These are phyloP conservation scores for Phyllosticta capitalensis DNA, from an alignment of 2,329 filamentous ascomycete species.

Conservation along the genomic window DNA sequence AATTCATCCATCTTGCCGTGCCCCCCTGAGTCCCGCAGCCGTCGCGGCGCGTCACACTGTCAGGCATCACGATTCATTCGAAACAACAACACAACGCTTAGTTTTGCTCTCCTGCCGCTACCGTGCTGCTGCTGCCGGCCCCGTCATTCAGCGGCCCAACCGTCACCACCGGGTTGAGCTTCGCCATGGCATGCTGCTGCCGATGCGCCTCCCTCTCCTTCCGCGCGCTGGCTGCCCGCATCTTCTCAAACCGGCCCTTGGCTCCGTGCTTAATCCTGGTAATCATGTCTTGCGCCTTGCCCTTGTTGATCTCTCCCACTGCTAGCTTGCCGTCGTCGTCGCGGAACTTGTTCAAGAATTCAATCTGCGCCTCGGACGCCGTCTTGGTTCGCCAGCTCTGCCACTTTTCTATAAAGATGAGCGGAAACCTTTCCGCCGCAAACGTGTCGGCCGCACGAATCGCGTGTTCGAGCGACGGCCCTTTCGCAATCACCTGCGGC, in stretches of 20 bases:
- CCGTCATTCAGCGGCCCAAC: slow-evolving; percentile 4
- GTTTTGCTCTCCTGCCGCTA: background rate
- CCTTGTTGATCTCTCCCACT: slow-evolving; percentile 57
- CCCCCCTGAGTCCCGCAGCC: background rate
- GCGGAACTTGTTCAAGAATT: slow-evolving; percentile 59
- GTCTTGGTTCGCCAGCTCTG: slow-evolving; percentile 61
- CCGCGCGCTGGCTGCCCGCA: slow-evolving; percentile 20
- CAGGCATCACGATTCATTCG: background rate
- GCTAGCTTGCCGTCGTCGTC: slow-evolving; percentile 46
- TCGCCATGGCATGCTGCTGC: slow-evolving; percentile 37
- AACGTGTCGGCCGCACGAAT: slow-evolving; percentile 81
- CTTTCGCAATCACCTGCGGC: slow-evolving; percentile 58
- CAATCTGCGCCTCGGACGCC: slow-evolving; percentile 54
- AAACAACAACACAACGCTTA: background rate
- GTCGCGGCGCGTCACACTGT: background rate
- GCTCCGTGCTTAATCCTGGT: slow-evolving; percentile 83
- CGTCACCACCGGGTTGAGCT: slow-evolving; percentile 7
- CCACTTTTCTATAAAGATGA: slow-evolving; percentile 54
- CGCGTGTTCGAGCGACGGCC: slow-evolving; percentile 60
- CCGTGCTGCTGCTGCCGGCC: background rate
- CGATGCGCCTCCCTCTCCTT: slow-evolving; percentile 30
- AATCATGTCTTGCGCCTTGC: slow-evolving; percentile 80
- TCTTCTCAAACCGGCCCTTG: slow-evolving; percentile 43
- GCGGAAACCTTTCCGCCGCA: slow-evolving; percentile 56
- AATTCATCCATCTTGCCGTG: background rate